These are phyloP conservation scores for Alternaria hordeiaustralica DNA, from an alignment of 2,329 filamentous ascomycete species.

Conservation along the genomic window DNA sequence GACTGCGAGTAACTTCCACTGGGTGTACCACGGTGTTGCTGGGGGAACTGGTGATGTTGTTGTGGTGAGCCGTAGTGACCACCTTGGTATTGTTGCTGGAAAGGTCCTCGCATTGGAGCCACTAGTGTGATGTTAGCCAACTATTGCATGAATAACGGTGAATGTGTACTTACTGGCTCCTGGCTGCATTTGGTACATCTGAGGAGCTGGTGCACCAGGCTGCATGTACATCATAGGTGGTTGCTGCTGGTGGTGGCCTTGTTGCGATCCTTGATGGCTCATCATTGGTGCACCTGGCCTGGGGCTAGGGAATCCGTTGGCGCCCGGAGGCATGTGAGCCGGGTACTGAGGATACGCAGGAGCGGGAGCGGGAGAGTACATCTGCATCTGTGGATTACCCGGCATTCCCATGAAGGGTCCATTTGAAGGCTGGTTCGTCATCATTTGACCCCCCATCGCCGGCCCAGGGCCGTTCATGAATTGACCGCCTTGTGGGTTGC, in stretches of 20 bases:
- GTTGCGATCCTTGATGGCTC: conserved; percentile 92
- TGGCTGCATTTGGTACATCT: conserved; percentile 74
- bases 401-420: conserved; percentile 74
- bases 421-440: conserved; percentile 76
- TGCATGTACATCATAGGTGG: conserved; percentile 74
- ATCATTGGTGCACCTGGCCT: conserved; percentile 85
- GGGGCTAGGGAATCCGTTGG: conserved; percentile 87
- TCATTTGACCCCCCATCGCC: conserved; percentile 76
- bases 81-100: conserved; percentile 48
- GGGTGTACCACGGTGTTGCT: conserved; percentile 50
- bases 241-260: conserved; percentile 73
- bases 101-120: conserved; percentile 49
- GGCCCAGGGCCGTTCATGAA: conserved; percentile 74
- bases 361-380: conserved; percentile 75
- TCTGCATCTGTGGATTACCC: conserved; percentile 74
- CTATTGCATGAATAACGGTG: not conserved
- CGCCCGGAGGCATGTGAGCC: conserved; percentile 59
- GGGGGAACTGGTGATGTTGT: conserved; percentile 50
- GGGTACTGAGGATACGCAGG: conserved; percentile 72
- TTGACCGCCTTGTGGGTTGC: conserved; percentile 76
- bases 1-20: conserved; percentile 51
- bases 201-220: conserved; percentile 76
- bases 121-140: conserved; percentile 34
- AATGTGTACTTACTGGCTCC: conserved; percentile 70
- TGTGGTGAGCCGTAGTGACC: conserved; percentile 49